Evolutionary conservation across 2,329 filamentous ascomycete genomes (phyloP).

Genomic region (Diaporthe eres): DNA sequence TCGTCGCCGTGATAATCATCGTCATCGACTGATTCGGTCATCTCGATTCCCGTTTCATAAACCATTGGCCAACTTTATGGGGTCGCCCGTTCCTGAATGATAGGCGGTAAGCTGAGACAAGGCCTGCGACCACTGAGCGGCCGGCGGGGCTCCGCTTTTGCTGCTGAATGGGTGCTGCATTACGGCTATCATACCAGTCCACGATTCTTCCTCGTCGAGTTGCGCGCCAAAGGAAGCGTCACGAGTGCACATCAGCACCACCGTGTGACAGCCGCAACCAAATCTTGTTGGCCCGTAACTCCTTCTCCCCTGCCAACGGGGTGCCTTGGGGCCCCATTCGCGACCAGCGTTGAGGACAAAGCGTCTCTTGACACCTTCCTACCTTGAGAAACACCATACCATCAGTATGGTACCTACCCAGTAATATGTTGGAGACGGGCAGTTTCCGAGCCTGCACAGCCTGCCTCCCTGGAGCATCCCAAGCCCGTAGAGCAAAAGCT

Average conservation of each 20-base stretch:
- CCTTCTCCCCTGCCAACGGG: conserved; percentile 19
- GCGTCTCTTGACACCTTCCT: conserved; percentile 20
- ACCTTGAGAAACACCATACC: conserved; percentile 28
- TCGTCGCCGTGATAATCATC: conserved; percentile 13
- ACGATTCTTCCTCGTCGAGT: conserved; percentile 21
- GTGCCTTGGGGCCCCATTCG: conserved; percentile 4
- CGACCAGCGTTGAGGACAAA: conserved; percentile 17
- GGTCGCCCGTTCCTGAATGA: conserved; percentile 34
- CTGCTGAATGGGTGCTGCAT: conserved; percentile 28
- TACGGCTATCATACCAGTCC: conserved; percentile 33
- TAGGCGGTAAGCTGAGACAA: conserved; percentile 41
- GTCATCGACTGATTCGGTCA: conserved; percentile 22
- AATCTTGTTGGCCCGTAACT: conserved; percentile 20
- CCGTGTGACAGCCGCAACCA: conserved; percentile 12
- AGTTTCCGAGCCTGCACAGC: conserved; percentile 32
- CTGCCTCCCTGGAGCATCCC: conserved; percentile 19
- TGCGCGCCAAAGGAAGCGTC: conserved; percentile 22
- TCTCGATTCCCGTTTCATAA: conserved; percentile 26
- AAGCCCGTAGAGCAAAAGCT: conserved; percentile 28
- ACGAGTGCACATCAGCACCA: conserved; percentile 28
- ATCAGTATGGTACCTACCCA: neutral
- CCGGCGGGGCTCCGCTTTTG: conserved; percentile 30
- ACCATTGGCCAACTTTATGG: conserved; percentile 10
- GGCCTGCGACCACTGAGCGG: conserved; percentile 31
- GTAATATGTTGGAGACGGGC: neutral